Percentiles rank a stretch among this genome's conserved stretches.
These are phyloP conservation scores for Cladosporium sp. DNA, from an alignment of 2,329 filamentous ascomycete species.

Conservation along the genomic window DNA sequence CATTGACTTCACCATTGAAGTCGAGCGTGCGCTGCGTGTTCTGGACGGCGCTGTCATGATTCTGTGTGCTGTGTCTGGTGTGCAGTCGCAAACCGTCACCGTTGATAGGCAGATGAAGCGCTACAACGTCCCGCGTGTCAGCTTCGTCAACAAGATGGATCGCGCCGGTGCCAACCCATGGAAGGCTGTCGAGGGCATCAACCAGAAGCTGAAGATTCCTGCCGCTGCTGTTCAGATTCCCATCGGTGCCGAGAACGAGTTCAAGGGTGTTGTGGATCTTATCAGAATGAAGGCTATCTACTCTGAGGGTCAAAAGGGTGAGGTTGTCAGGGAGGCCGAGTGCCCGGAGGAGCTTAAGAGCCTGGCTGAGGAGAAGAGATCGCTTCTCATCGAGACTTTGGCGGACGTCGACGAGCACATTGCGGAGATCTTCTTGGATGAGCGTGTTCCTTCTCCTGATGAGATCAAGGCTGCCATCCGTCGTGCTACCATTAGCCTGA, in stretches of 20 bases:
- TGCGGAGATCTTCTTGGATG: slow-evolving; percentile 88
- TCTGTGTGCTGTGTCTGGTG: slow-evolving; percentile 91
- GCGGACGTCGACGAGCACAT: slow-evolving; percentile 98
- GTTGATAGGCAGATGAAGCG: slow-evolving; percentile 98
- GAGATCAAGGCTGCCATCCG: slow-evolving; percentile 94
- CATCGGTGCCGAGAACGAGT: slow-evolving; percentile 87
- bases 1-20: slow-evolving; percentile 99
- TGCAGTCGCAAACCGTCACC: slow-evolving; percentile 96
- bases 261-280: slow-evolving; percentile 87
- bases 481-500: slow-evolving; percentile 78
- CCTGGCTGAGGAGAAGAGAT: slow-evolving; percentile 76
- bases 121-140: slow-evolving; percentile 93
- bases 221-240: slow-evolving; percentile 93
- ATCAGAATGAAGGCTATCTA: slow-evolving; percentile 91
- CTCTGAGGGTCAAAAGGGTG: slow-evolving; percentile 77
- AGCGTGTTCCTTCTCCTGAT: slow-evolving; percentile 68
- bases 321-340: slow-evolving; percentile 71
- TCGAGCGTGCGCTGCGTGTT: slow-evolving; percentile 89
- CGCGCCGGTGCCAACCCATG: slow-evolving; percentile 97
- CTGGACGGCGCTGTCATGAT: slow-evolving; percentile 98
- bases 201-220: slow-evolving; percentile 86
- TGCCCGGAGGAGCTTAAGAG: slow-evolving; percentile 75
- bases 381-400: slow-evolving; percentile 85
- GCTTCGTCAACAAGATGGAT: slow-evolving; percentile 99
- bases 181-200: slow-evolving; percentile 97